Evolutionary conservation across 306 rosid species (phyloP).

Genomic region (Hippophae rhamnoides): DNA sequence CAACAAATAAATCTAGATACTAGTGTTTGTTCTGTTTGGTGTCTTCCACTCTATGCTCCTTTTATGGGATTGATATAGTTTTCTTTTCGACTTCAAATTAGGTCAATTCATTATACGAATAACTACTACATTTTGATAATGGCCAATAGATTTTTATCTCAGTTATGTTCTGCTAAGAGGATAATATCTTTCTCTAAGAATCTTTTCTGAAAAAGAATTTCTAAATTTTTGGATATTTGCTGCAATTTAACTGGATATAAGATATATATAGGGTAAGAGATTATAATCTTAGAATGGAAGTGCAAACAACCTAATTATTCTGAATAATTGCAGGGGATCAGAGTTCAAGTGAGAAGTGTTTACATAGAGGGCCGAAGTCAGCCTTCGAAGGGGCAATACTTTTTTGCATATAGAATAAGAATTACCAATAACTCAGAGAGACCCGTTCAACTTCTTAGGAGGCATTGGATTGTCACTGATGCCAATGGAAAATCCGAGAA

Average conservation of each 20-base stretch:
- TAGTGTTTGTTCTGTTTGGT: neutral
- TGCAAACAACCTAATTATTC: neutral
- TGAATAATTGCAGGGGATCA: slow-evolving; percentile 55
- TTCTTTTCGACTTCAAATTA: neutral
- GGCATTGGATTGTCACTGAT: slow-evolving; percentile 95
- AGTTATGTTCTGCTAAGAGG: no score
- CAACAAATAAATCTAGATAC: neutral
- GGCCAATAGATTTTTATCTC: no score
- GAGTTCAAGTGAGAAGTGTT: slow-evolving; percentile 91
- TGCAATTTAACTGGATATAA: neutral
- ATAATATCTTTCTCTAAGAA: no score
- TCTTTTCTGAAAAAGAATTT: no score
- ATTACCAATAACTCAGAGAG: slow-evolving; percentile 75
- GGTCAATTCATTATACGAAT: neutral
- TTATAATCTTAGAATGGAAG: slow-evolving; percentile 1
- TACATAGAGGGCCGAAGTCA: slow-evolving; percentile 93
- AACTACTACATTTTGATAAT: no score
- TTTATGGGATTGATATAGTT: neutral
- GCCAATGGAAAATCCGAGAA: slow-evolving; percentile 76
- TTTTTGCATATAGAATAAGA: slow-evolving; percentile 87
- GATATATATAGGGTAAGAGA: slow-evolving; percentile 1
- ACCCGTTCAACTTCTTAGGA: slow-evolving; percentile 80
- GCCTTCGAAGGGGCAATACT: slow-evolving; percentile 69
- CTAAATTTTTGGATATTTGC: no score
- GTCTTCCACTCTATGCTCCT: neutral